These are phyloP conservation scores for Coriolopsis trogii DNA, from an alignment of 1,284 basidiomycete genomes.

Conservation along the genomic window DNA sequence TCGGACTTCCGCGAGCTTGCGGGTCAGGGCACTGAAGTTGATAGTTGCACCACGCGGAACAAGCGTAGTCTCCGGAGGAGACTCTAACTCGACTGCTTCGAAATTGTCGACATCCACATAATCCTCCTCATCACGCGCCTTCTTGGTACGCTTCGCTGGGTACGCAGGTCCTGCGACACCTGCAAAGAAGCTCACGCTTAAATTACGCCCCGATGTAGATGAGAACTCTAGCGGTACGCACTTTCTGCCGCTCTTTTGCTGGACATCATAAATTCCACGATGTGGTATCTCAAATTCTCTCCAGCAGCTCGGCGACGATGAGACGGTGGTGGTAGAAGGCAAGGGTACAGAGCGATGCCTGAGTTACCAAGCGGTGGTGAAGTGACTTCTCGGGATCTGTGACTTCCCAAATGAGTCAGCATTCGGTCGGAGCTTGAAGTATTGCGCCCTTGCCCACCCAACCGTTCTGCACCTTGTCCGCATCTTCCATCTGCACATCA, in stretches of 20 bases:
- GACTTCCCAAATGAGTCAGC: slow-evolving; percentile 18
- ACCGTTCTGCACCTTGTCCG: slow-evolving; percentile 17
- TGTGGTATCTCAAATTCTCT: background rate
- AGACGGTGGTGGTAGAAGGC: slow-evolving; percentile 1
- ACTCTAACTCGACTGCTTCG: slow-evolving; percentile 48
- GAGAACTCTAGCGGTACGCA: slow-evolving; percentile 27
- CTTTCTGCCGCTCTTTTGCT: slow-evolving; percentile 55
- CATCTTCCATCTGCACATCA: slow-evolving; percentile 39
- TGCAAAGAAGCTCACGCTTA: too few relatives aligned
- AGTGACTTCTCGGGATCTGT: background rate
- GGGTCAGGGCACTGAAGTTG: slow-evolving; percentile 78
- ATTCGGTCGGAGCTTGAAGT: slow-evolving; percentile 24
- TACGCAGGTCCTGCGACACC: slow-evolving; percentile 34
- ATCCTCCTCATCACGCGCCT: slow-evolving; percentile 50
- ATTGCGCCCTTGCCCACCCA: slow-evolving; percentile 11
- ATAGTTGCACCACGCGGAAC: slow-evolving; percentile 75
- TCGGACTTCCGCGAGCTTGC: slow-evolving; percentile 68
- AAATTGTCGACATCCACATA: slow-evolving; percentile 60
- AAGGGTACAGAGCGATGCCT: background rate
- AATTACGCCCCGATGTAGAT: background rate
- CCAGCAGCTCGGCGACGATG: background rate
- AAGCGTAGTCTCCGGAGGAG: slow-evolving; percentile 55
- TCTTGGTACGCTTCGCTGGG: slow-evolving; percentile 55
- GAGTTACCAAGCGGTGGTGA: background rate
- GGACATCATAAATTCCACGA: slow-evolving; percentile 34